A percentile compares a stretch with the other conserved stretches of the same genome.
Evolutionary conservation across 2,329 filamentous ascomycete genomes (phyloP).

Genomic region (Trichoderma pleuroti): DNA sequence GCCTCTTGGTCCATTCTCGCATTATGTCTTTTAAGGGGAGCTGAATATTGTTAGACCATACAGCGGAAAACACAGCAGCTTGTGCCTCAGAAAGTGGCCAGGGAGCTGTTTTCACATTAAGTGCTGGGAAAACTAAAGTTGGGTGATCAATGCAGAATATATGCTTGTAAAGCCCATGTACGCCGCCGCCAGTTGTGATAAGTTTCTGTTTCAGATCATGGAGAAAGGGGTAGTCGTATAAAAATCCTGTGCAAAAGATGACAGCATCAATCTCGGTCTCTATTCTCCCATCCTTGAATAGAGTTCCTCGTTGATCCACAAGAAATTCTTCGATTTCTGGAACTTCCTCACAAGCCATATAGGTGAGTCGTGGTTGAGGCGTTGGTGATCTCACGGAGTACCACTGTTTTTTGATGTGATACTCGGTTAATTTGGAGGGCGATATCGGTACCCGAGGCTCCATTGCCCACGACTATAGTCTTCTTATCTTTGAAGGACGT

Average conservation of each 20-base stretch:
- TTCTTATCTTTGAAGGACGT: conserved; percentile 63
- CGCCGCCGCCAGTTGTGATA: conserved; percentile 65
- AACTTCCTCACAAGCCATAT: conserved; percentile 48
- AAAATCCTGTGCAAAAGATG: conserved; percentile 85
- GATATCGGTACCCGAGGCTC: conserved; percentile 83
- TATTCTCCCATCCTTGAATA: conserved; percentile 62
- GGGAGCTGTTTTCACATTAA: conserved; percentile 82
- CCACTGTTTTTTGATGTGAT: conserved; percentile 56
- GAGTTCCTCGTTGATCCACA: conserved; percentile 54
- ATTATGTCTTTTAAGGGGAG: conserved; percentile 65
- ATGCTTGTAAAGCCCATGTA: conserved; percentile 73
- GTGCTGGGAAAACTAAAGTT: conserved; percentile 70
- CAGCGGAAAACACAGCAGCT: conserved; percentile 68
- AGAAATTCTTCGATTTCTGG: conserved; percentile 57
- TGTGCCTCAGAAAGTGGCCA: conserved; percentile 80
- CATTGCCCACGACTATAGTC: conserved; percentile 79
- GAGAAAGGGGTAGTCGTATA: conserved; percentile 78
- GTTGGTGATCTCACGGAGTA: conserved; percentile 57
- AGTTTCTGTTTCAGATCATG: conserved; percentile 45
- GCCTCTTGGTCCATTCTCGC: conserved; percentile 61
- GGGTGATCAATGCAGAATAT: conserved; percentile 72
- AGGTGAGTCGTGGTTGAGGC: conserved; percentile 41
- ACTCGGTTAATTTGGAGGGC: conserved; percentile 66
- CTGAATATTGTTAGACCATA: conserved; percentile 67
- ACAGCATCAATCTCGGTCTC: conserved; percentile 70